phyloP scores from a whole-genome alignment of 768 basidiomycete species.

The Amyloporia xantha region DNA sequence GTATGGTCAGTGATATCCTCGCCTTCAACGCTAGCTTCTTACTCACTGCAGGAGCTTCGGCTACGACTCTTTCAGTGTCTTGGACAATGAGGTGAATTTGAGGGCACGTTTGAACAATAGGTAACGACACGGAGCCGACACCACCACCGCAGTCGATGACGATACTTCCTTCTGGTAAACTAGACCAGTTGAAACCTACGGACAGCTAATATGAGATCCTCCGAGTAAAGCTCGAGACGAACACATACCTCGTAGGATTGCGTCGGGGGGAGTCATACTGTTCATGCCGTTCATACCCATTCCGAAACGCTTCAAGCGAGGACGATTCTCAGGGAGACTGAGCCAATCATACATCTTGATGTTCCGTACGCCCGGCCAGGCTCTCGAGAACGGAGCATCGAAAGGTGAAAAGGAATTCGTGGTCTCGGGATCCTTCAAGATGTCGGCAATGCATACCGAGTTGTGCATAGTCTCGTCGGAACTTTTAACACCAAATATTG shows the following conservation, averaged over 20 bases:
- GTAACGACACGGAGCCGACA: conserved; percentile 21
- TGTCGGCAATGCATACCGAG: conserved; percentile 10
- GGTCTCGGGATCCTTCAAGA: conserved; percentile 17
- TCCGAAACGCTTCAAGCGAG: conserved; percentile 13
- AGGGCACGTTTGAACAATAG: conserved; percentile 16
- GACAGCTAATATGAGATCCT: not conserved
- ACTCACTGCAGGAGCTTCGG: conserved; percentile 17
- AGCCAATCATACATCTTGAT: conserved; percentile 9
- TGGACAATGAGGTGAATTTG: conserved; percentile 25
- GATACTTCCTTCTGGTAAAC: conserved; percentile 13
- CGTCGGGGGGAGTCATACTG: conserved; percentile 12
- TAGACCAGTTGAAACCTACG: conserved; percentile 25
- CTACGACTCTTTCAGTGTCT: conserved; percentile 21
- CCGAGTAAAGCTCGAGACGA: not conserved
- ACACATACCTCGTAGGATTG: conserved; percentile 15
- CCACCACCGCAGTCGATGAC: conserved; percentile 30
- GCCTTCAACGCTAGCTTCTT: too few relatives aligned
- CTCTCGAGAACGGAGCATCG: conserved; percentile 10
- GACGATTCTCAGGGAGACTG: conserved; percentile 8
- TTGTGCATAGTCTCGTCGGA: conserved; percentile 13
- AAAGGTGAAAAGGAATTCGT: conserved; percentile 12
- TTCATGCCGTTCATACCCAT: conserved; percentile 16
- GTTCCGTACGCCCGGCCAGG: conserved; percentile 7
- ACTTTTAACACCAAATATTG: conserved; percentile 5
- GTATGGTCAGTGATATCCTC: not conserved